Conservation (phyloP, 2,329 filamentous ascomycete species). For the Claviceps paspali region DNA sequence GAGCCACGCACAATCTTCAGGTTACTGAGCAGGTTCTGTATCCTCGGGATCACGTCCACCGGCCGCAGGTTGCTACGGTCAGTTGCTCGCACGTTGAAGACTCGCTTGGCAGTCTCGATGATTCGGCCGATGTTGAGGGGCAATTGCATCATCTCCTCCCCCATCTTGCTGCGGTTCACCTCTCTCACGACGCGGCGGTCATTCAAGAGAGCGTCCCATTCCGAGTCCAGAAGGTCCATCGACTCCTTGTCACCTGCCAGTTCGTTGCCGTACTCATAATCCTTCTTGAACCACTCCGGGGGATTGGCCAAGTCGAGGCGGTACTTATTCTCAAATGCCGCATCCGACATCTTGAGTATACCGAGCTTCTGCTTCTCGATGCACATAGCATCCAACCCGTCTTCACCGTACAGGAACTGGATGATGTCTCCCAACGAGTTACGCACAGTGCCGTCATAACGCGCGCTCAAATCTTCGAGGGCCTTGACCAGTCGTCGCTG, state of each 20-base stretch:
- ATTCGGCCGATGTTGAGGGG: slow-evolving; percentile 86
- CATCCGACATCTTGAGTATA: slow-evolving; percentile 64
- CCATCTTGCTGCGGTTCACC: slow-evolving; percentile 52
- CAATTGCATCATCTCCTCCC: slow-evolving; percentile 76
- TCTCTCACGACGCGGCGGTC: slow-evolving; percentile 62
- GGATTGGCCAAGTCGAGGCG: slow-evolving; percentile 54
- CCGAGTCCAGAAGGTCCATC: slow-evolving; percentile 73
- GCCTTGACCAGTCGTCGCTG: slow-evolving; percentile 97
- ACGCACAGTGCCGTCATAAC: slow-evolving; percentile 92
- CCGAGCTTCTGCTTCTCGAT: slow-evolving; percentile 91
- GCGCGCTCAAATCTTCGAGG: slow-evolving; percentile 91
- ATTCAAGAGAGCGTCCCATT: slow-evolving; percentile 64
- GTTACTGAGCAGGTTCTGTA: slow-evolving; percentile 58
- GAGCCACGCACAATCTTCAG: slow-evolving; percentile 76
- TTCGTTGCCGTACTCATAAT: slow-evolving; percentile 65
- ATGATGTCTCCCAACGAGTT: slow-evolving; percentile 95
- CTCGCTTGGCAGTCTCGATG: slow-evolving; percentile 75
- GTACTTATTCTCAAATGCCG: slow-evolving; percentile 66
- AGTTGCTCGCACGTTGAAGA: slow-evolving; percentile 78
- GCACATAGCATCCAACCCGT: slow-evolving; percentile 81
- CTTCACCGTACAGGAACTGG: slow-evolving; percentile 95
- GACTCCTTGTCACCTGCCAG: slow-evolving; percentile 77
- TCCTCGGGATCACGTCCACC: slow-evolving; percentile 67
- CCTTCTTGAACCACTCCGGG: slow-evolving; percentile 44
- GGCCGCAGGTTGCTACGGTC: slow-evolving; percentile 83